These are phyloP conservation scores for Boechera divaricarpa DNA, from an alignment of 345 rosid species.

Conservation along the genomic window DNA sequence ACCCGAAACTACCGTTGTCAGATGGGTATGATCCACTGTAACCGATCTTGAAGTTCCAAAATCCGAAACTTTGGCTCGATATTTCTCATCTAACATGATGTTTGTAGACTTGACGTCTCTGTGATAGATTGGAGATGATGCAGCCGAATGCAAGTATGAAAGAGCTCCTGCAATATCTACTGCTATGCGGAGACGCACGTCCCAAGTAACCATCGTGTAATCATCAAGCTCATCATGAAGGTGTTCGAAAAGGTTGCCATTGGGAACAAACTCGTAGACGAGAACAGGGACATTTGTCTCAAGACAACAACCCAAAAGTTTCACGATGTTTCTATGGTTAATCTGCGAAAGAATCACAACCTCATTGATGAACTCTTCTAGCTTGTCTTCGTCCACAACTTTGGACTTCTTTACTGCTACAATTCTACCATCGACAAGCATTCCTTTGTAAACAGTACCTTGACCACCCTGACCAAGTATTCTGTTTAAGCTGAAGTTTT, in stretches of 20 bases:
- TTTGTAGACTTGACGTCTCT: background rate
- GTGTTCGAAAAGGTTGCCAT: background rate
- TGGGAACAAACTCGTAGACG: background rate
- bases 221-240: background rate
- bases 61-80: background rate
- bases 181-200: background rate
- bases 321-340: background rate
- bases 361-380: background rate
- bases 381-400: background rate
- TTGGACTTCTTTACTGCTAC: background rate
- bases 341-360: background rate
- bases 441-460: background rate
- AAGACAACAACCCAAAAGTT: background rate
- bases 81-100: background rate
- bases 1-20: too few relatives aligned
- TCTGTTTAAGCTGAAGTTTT: slow-evolving; percentile 35
- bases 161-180: slow-evolving; percentile 6
- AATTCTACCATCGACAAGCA: background rate
- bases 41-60: slow-evolving; percentile 27
- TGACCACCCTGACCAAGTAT: slow-evolving; percentile 50
- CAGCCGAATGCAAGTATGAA: background rate
- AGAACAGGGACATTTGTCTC: background rate
- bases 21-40: slow-evolving; percentile 13
- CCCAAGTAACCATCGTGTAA: background rate
- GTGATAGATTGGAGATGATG: background rate